A percentile compares a stretch with the other conserved stretches of the same genome.
Evolutionary conservation across 2,329 filamentous ascomycete genomes (phyloP).

Genomic region (Diplodia corticola): DNA sequence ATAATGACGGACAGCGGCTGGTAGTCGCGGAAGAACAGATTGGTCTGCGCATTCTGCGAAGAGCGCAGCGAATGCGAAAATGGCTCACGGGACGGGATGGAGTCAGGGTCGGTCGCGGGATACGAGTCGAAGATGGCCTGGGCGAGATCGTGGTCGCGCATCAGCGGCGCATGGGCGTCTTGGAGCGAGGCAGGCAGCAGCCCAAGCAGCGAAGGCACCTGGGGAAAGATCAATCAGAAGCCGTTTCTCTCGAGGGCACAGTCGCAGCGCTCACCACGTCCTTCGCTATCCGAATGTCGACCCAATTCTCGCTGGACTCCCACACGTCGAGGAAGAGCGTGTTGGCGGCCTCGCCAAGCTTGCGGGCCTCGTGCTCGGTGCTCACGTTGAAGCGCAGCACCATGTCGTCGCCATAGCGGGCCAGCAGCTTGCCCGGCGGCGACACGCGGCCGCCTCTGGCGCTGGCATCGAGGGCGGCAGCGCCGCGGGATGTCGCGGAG

Average conservation of each 20-base stretch:
- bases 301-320: conserved; percentile 78
- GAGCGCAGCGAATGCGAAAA: conserved; percentile 33
- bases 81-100: conserved; percentile 31
- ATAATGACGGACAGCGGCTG: conserved; percentile 80
- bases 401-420: conserved; percentile 74
- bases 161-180: conserved; percentile 69
- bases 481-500: neutral
- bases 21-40: conserved; percentile 90
- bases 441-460: conserved; percentile 12
- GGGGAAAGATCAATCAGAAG: conserved; percentile 16
- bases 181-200: conserved; percentile 75
- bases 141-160: conserved; percentile 69
- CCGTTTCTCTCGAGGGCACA: neutral
- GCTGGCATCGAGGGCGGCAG: neutral
- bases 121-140: conserved; percentile 76
- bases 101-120: conserved; percentile 50
- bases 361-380: conserved; percentile 65
- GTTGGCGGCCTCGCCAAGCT: conserved; percentile 70
- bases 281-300: conserved; percentile 78
- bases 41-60: conserved; percentile 38
- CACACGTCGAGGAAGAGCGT: conserved; percentile 86
- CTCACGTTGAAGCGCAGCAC: conserved; percentile 85
- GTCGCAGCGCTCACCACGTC: conserved; percentile 61
- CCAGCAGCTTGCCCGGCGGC: conserved; percentile 32
- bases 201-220: conserved; percentile 71